These are phyloP conservation scores for Teratosphaeria pseudoeucalypti DNA, from an alignment of 2,329 filamentous ascomycete genomes.

Conservation along the genomic window DNA sequence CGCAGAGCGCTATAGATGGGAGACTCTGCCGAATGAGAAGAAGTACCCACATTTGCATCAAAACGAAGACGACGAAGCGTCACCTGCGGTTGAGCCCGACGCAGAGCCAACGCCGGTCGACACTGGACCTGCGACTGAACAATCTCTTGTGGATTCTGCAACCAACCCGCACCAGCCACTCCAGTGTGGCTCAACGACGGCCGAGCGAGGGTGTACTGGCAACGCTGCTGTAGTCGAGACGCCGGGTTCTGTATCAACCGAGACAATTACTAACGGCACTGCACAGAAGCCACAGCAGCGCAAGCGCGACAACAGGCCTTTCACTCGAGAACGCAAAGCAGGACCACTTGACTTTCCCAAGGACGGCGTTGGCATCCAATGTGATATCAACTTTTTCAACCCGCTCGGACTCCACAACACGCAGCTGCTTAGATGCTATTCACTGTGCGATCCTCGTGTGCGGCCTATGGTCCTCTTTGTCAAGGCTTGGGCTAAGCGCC, in stretches of 20 bases:
- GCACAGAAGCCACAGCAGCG: neutral
- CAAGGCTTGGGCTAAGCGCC: slow-evolving; percentile 80
- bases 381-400: slow-evolving; percentile 86
- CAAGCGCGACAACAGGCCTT: slow-evolving; percentile 17
- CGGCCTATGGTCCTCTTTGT: slow-evolving; percentile 71
- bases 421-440: slow-evolving; percentile 70
- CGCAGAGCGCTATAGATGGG: slow-evolving; percentile 62
- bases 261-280: neutral
- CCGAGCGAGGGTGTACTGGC: neutral
- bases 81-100: neutral
- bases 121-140: neutral
- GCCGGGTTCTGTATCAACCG: neutral
- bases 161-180: neutral
- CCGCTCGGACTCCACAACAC: slow-evolving; percentile 78
- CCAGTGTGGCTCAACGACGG: neutral
- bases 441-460: slow-evolving; percentile 66
- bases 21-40: slow-evolving; percentile 41
- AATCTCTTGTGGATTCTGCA: neutral
- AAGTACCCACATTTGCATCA: slow-evolving; percentile 29
- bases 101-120: neutral
- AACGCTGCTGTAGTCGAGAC: neutral
- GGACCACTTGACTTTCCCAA: slow-evolving; percentile 66
- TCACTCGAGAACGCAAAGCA: slow-evolving; percentile 36
- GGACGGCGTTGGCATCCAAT: slow-evolving; percentile 67
- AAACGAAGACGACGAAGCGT: slow-evolving; percentile 6